Conservation (phyloP, 2,329 filamentous ascomycete genomes). For the Neopestalotiopsis rosae region DNA sequence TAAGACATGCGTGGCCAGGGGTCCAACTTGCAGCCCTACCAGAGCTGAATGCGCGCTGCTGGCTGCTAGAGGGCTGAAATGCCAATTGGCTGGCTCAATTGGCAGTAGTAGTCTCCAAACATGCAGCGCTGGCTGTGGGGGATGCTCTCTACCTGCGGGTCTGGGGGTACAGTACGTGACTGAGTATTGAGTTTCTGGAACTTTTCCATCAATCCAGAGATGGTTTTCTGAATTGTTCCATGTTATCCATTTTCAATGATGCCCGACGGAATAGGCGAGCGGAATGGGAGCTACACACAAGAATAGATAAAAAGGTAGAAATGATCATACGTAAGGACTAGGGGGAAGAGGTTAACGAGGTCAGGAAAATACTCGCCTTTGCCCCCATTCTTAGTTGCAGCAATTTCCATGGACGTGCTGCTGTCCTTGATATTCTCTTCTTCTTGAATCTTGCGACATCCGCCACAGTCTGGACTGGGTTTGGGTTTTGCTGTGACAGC, state of each 20-base stretch:
- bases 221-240: no score
- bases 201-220: no score
- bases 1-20: background rate
- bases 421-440: conserved; percentile 22
- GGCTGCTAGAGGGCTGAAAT: no score
- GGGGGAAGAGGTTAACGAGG: background rate
- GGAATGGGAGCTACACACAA: background rate
- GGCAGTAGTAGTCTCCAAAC: background rate
- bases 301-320: background rate
- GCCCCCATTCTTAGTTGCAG: background rate
- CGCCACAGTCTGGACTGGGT: conserved; percentile 25
- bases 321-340: background rate
- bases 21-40: background rate
- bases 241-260: no score
- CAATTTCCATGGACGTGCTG: background rate
- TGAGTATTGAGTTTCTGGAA: background rate
- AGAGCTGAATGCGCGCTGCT: no score
- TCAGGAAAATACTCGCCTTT: background rate
- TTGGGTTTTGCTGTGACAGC: conserved; percentile 10
- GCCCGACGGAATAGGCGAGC: no score
- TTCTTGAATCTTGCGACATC: conserved; percentile 32
- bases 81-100: no score
- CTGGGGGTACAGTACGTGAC: conserved; percentile 4
- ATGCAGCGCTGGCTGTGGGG: background rate
- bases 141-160: background rate